Evolutionary conservation across 169 alveolate genomes (phyloP).

Genomic region (Cardiosporidium cionae): DNA sequence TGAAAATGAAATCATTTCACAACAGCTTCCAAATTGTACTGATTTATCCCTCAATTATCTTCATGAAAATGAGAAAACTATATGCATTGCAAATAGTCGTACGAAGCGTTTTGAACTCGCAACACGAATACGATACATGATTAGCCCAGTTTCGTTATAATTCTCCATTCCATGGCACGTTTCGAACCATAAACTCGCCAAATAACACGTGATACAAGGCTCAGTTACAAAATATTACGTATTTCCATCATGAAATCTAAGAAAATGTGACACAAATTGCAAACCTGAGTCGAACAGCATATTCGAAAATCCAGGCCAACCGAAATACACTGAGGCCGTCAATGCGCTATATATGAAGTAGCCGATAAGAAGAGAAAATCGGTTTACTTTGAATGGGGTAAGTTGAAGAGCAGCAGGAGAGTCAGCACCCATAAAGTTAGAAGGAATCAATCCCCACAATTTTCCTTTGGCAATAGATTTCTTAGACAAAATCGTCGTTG

Average conservation of each 20-base stretch:
- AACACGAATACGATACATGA: too few relatives aligned
- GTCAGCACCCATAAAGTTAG: neutral
- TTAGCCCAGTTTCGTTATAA: too few relatives aligned
- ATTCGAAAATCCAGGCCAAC: conserved; percentile 32
- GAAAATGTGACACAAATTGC: neutral
- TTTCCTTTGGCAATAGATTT: too few relatives aligned
- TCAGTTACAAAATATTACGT: too few relatives aligned
- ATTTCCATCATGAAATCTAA: neutral
- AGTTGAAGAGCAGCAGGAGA: neutral
- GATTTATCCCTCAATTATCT: neutral
- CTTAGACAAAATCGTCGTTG: too few relatives aligned
- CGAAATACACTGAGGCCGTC: conserved; percentile 15
- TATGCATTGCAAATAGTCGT: neutral
- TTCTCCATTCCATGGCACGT: too few relatives aligned
- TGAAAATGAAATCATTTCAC: too few relatives aligned
- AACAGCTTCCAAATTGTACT: neutral
- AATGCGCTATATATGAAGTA: neutral
- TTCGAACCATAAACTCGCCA: too few relatives aligned
- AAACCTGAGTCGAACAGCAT: conserved; percentile 19
- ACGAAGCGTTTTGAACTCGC: too few relatives aligned
- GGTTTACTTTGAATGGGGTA: neutral
- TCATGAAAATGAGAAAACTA: neutral
- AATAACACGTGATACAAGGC: too few relatives aligned
- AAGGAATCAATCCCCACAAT: neutral
- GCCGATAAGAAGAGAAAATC: neutral